Conservation (phyloP, 345 rosid genomes). For the Mercurialis annua region DNA sequence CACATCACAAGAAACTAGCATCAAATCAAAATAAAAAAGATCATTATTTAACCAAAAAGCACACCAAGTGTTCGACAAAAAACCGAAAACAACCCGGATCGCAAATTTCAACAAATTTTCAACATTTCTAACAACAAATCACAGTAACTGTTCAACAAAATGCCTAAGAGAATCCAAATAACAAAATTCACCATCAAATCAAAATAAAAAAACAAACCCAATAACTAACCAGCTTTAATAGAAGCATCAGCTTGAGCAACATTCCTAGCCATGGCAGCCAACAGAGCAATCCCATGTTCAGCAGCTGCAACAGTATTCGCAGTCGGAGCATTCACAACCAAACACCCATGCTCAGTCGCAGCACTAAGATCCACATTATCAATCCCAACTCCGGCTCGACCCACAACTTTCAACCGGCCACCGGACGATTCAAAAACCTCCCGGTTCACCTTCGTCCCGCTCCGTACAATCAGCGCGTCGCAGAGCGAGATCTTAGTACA, state of each 20-base stretch:
- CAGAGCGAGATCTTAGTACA: conserved; percentile 26
- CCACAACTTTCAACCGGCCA: conserved; percentile 21
- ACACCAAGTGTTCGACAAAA: too few relatives aligned
- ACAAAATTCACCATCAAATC: not conserved
- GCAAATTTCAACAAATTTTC: not conserved
- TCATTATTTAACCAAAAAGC: too few relatives aligned
- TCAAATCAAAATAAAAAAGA: too few relatives aligned
- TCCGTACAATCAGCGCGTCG: conserved; percentile 22
- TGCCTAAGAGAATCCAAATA: not conserved
- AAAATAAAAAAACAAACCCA: not conserved
- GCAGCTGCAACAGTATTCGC: conserved; percentile 27
- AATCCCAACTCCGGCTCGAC: conserved; percentile 25
- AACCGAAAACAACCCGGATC: not conserved
- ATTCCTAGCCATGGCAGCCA: conserved; percentile 26
- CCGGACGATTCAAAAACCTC: conserved; percentile 25
- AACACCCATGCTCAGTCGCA: conserved; percentile 23
- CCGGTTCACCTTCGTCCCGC: conserved; percentile 24
- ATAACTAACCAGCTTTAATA: conserved; percentile 72
- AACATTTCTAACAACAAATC: not conserved
- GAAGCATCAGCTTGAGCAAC: conserved; percentile 29
- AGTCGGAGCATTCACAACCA: conserved; percentile 25
- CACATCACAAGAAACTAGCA: too few relatives aligned
- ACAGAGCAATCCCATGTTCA: conserved; percentile 21
- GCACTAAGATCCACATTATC: conserved; percentile 27
- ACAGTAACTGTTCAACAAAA: not conserved